Percentiles rank a stretch among this genome's conserved stretches.
These are phyloP conservation scores for Seiridium cupressi DNA, from an alignment of 2,329 filamentous ascomycete species.

Conservation along the genomic window DNA sequence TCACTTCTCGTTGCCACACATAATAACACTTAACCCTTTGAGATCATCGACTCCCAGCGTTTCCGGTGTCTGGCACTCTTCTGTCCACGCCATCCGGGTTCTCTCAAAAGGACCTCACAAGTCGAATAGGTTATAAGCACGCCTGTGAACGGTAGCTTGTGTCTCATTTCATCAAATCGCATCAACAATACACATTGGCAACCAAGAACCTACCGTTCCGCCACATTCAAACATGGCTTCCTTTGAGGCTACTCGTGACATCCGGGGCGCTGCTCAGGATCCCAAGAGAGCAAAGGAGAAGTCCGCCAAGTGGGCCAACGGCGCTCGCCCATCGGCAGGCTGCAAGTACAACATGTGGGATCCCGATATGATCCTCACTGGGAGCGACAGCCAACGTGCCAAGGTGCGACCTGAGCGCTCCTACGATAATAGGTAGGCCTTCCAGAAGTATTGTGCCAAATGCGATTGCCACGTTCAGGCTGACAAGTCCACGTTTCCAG, in stretches of 20 bases:
- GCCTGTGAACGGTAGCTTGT: constrained; percentile 7
- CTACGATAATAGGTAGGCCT: constrained; percentile 30
- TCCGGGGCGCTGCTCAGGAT: constrained; percentile 41
- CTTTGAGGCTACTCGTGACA: constrained; percentile 33
- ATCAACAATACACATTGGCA: not conserved
- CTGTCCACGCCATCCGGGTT: not conserved
- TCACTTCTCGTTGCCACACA: not conserved
- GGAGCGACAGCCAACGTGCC: constrained; percentile 27
- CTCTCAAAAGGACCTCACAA: not conserved
- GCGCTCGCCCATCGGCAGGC: constrained; percentile 30
- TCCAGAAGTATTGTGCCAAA: not conserved
- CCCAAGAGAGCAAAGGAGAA: constrained; percentile 43
- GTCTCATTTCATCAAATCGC: not conserved
- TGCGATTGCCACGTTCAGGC: not conserved
- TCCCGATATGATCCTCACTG: constrained; percentile 12
- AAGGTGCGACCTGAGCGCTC: constrained; percentile 33
- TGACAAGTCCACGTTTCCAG: constrained; percentile 8
- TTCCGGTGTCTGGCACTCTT: not conserved
- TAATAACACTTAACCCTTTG: not conserved
- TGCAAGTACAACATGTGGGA: constrained; percentile 13
- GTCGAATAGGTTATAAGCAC: not conserved
- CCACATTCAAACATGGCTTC: constrained; percentile 18
- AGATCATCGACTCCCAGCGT: not conserved
- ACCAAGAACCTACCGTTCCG: not conserved
- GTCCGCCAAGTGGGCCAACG: constrained; percentile 39